phyloP scores from a whole-genome alignment of 2,329 filamentous ascomycete genomes.

The Paramyrothecium roridum region DNA sequence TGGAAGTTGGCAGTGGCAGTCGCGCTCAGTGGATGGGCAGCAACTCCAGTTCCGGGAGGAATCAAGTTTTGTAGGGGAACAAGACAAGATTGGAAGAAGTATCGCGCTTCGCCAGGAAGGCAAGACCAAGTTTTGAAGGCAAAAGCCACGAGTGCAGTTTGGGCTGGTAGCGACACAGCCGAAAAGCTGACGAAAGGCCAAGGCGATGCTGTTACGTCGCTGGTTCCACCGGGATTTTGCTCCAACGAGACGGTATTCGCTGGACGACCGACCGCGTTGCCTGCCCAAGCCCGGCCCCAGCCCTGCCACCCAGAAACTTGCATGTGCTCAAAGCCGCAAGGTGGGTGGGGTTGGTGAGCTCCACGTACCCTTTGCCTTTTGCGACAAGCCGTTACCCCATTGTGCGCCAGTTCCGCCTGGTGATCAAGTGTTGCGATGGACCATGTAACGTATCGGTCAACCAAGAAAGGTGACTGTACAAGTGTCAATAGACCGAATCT shows the following conservation, averaged over 20 bases:
- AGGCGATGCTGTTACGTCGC: slow-evolving; percentile 17
- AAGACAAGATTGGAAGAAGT: background rate
- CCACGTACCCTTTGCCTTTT: background rate
- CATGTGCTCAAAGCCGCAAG: background rate
- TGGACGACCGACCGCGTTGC: background rate
- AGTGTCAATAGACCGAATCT: too few species aligned
- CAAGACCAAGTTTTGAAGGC: background rate
- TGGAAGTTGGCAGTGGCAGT: background rate
- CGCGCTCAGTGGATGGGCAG: background rate
- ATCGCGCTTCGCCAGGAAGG: background rate
- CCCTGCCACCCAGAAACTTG: background rate
- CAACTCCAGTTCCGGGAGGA: background rate
- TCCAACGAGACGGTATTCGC: background rate
- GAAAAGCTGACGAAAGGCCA: background rate
- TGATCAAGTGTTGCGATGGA: too few species aligned
- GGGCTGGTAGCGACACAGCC: background rate
- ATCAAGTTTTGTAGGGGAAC: background rate
- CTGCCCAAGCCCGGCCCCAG: background rate
- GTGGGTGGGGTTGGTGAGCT: background rate
- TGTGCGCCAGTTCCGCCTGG: background rate
- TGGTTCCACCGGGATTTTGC: slow-evolving; percentile 13
- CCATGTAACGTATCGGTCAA: too few species aligned
- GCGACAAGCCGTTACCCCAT: background rate
- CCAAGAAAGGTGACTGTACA: too few species aligned
- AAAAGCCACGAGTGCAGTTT: background rate